Conservation (phyloP, 1,139 yeast genomes). For the Geotrichum candidum region DNA sequence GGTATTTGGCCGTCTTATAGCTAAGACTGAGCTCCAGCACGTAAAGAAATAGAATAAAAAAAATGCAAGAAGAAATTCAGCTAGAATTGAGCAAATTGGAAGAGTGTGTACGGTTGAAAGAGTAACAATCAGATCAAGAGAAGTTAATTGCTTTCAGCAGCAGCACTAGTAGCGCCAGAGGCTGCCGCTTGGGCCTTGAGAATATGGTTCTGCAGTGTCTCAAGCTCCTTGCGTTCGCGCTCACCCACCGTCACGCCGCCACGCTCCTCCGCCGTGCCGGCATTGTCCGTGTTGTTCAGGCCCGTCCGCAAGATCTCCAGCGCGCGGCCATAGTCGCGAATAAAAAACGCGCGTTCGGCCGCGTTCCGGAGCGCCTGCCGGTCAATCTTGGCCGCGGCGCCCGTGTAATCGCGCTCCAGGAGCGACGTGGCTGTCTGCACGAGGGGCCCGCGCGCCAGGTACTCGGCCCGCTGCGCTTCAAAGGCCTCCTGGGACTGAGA, state of each 20-base stretch:
- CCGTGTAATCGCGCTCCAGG: slow-evolving; percentile 20
- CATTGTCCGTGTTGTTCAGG: not conserved
- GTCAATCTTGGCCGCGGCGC: slow-evolving; percentile 26
- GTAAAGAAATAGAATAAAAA: not conserved
- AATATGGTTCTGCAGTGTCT: not conserved
- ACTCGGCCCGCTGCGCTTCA: slow-evolving; percentile 26
- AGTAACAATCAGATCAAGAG: not conserved
- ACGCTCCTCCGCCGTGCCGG: not conserved
- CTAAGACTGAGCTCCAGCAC: not conserved
- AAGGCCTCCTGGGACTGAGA: slow-evolving; percentile 28
- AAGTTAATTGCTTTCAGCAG: not conserved
- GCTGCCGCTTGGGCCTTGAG: not conserved
- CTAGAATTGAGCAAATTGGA: not conserved
- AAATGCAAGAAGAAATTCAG: not conserved
- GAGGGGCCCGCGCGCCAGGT: slow-evolving; percentile 29
- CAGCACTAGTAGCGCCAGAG: not conserved
- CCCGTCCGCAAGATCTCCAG: slow-evolving; percentile 22
- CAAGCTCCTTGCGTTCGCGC: slow-evolving; percentile 1
- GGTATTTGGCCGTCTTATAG: not conserved
- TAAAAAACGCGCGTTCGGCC: slow-evolving; percentile 34
- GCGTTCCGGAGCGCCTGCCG: slow-evolving; percentile 31
- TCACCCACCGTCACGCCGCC: not conserved
- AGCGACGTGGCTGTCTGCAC: slow-evolving; percentile 14
- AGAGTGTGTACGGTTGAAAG: not conserved
- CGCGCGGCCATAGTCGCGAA: slow-evolving; percentile 28